Evolutionary conservation across 768 basidiomycete species (phyloP).

Genomic region (Candolleomyces efflorescens): DNA sequence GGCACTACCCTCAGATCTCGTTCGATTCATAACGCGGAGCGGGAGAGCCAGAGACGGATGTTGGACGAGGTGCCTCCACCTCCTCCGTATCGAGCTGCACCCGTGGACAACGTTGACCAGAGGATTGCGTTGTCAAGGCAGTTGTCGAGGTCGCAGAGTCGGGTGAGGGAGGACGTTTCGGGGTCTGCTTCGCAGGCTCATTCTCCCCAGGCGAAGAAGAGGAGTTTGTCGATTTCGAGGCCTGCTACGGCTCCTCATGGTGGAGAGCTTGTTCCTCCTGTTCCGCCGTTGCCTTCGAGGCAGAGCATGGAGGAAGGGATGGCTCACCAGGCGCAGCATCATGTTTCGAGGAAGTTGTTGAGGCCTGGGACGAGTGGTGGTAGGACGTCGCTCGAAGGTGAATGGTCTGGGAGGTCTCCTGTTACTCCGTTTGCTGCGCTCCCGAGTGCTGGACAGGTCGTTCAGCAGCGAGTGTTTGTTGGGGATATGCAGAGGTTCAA

Average conservation of each 20-base stretch:
- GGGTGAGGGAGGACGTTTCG: conserved; percentile 7
- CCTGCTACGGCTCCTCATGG: background rate
- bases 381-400: conserved; percentile 17
- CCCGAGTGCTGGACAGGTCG: conserved; percentile 27
- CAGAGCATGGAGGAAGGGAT: conserved; percentile 13
- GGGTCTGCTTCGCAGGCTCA: background rate
- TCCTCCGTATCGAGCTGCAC: conserved; percentile 5
- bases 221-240: conserved; percentile 4
- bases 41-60: conserved; percentile 21
- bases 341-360: conserved; percentile 12
- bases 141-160: conserved; percentile 9
- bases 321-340: background rate
- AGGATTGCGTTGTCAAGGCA: conserved; percentile 1
- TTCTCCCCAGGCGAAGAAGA: conserved; percentile 6
- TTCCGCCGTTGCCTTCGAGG: conserved; percentile 19
- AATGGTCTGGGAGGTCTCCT: conserved; percentile 11
- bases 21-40: conserved; percentile 56
- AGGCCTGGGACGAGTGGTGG: conserved; percentile 11
- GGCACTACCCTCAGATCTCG: conserved; percentile 42
- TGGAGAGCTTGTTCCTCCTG: conserved; percentile 3
- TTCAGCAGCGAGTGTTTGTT: conserved; percentile 74
- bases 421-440: conserved; percentile 34
- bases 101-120: conserved; percentile 23
- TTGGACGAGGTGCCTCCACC: conserved; percentile 21
- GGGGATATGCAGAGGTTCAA: conserved; percentile 73